These are phyloP conservation scores for Ganoderma sinense DNA, from an alignment of 1,284 basidiomycete species.

Conservation along the genomic window DNA sequence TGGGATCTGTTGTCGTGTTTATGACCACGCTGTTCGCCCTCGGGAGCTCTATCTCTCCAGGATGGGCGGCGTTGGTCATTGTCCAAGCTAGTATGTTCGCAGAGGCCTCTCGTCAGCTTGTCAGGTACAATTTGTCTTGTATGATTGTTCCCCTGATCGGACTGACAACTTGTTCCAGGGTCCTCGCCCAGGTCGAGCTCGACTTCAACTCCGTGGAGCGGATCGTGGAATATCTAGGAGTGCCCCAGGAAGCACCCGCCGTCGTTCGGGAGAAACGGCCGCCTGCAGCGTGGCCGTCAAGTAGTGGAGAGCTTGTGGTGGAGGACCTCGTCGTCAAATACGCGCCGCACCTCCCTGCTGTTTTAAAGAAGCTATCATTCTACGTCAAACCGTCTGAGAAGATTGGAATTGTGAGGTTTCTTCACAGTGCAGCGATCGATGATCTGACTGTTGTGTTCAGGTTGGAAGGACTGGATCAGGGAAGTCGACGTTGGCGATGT, in stretches of 20 bases:
- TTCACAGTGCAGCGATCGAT: too few species aligned
- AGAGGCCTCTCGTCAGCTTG: slow-evolving; percentile 71
- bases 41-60: slow-evolving; percentile 69
- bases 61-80: slow-evolving; percentile 84
- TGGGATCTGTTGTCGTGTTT: slow-evolving; percentile 82
- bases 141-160: background rate
- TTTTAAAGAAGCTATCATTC: slow-evolving; percentile 76
- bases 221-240: slow-evolving; percentile 81
- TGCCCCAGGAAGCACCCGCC: slow-evolving; percentile 84
- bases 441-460: slow-evolving; percentile 38
- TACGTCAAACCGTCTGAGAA: slow-evolving; percentile 78
- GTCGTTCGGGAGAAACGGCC: slow-evolving; percentile 60
- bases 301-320: slow-evolving; percentile 59
- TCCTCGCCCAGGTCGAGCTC: slow-evolving; percentile 72
- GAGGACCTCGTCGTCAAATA: slow-evolving; percentile 78
- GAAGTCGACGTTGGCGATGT: slow-evolving; percentile 79
- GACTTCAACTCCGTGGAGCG: slow-evolving; percentile 87
- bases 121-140: slow-evolving; percentile 49
- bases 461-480: slow-evolving; percentile 75
- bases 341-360: slow-evolving; percentile 75
- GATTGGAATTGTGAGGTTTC: slow-evolving; percentile 64
- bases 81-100: slow-evolving; percentile 78
- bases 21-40: slow-evolving; percentile 78
- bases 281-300: slow-evolving; percentile 84
- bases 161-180: slow-evolving; percentile 43